These are phyloP conservation scores for Nemania abortiva DNA, from an alignment of 2,329 filamentous ascomycete genomes.

Conservation along the genomic window DNA sequence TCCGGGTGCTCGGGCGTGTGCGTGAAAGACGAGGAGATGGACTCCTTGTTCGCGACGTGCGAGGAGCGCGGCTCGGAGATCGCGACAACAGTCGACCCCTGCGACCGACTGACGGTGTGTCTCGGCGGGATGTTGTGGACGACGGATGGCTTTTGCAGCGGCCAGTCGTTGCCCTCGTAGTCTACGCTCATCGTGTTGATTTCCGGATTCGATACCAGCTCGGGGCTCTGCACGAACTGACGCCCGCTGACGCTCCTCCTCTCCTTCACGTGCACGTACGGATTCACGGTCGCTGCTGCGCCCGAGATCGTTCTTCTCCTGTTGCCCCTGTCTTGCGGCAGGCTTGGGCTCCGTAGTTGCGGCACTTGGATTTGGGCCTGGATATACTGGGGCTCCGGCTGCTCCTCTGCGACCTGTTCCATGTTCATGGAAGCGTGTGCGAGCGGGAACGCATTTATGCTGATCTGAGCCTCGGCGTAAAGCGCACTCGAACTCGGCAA, in stretches of 20 bases:
- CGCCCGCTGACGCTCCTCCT: neutral
- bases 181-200: neutral
- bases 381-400: conserved; percentile 15
- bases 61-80: neutral
- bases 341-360: conserved; percentile 35
- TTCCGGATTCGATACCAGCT: conserved; percentile 3
- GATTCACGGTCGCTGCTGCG: neutral
- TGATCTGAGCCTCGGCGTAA: conserved; percentile 1
- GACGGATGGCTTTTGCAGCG: conserved; percentile 29
- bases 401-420: conserved; percentile 20
- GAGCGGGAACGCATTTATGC: neutral
- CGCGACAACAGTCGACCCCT: conserved; percentile 12
- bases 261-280: neutral
- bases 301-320: conserved; percentile 27
- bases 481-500: neutral
- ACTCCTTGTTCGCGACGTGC: conserved; percentile 31
- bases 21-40: conserved; percentile 17
- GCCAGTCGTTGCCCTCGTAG: conserved; percentile 29
- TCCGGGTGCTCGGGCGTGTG: neutral
- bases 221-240: conserved; percentile 6
- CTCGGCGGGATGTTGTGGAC: conserved; percentile 22
- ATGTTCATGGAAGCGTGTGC: neutral
- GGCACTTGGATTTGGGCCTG: conserved; percentile 34
- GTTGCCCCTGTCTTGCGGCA: conserved; percentile 30
- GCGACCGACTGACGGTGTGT: conserved; percentile 24